Percentiles rank a stretch among this genome's conserved stretches.
These are phyloP conservation scores for Penicillium cosmopolitanum DNA, from an alignment of 495 filamentous ascomycete genomes.

Conservation along the genomic window DNA sequence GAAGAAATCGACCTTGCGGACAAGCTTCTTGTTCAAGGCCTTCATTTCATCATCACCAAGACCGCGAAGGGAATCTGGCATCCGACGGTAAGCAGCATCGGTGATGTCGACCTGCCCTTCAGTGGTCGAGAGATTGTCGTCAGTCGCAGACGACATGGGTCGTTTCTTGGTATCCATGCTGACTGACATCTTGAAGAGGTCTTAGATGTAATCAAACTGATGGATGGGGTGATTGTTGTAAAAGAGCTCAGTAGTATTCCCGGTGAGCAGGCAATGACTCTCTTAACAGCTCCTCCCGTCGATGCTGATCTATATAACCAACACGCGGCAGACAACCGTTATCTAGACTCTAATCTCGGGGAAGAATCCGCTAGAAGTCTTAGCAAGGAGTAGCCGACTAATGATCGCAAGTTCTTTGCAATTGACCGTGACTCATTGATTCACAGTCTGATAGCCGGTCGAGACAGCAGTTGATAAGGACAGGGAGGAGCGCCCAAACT, in stretches of 20 bases:
- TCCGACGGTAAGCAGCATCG: slow-evolving; percentile 28
- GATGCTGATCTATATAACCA: slow-evolving; percentile 18
- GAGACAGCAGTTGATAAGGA: slow-evolving; percentile 14
- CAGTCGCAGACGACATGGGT: slow-evolving; percentile 12
- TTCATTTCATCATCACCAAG: slow-evolving; percentile 33
- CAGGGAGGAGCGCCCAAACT: slow-evolving; percentile 13
- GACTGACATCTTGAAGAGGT: background rate
- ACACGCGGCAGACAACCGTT: slow-evolving; percentile 2
- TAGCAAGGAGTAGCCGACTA: slow-evolving; percentile 11
- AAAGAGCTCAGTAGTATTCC: background rate
- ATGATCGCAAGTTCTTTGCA: slow-evolving; percentile 12
- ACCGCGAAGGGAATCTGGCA: slow-evolving; percentile 35
- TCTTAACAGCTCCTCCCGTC: slow-evolving; percentile 12
- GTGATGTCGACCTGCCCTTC: slow-evolving; percentile 36
- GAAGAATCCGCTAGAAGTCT: background rate
- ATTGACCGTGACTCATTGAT: slow-evolving; percentile 25
- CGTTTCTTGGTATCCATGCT: slow-evolving; percentile 32
- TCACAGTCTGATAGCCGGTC: slow-evolving; percentile 13
- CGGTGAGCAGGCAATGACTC: background rate
- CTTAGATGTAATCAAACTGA: background rate
- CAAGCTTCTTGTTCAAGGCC: slow-evolving; percentile 36
- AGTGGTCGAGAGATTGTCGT: slow-evolving; percentile 34
- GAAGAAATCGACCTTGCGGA: slow-evolving; percentile 46
- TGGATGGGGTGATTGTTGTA: background rate
- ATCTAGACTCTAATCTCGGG: slow-evolving; percentile 6